A percentile compares a stretch with the other conserved stretches of the same genome.
Conservation (phyloP, 1,284 basidiomycete species). For the Volvariella surrecta region DNA sequence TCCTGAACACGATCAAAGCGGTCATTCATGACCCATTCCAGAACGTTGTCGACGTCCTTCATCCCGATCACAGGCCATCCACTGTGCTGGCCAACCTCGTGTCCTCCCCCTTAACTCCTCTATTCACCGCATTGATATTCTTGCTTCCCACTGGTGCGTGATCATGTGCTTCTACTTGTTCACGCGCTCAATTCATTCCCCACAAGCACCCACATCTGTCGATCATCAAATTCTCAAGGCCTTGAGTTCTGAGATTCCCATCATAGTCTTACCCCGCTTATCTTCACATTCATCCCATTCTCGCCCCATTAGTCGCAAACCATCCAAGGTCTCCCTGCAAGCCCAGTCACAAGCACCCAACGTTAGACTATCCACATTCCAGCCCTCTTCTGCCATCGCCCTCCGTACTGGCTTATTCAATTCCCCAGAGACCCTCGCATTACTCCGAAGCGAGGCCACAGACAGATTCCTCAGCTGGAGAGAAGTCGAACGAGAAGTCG, state of each 20-base stretch:
- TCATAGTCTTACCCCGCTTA: constrained; percentile 42
- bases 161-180: neutral
- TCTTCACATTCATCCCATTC: constrained; percentile 12
- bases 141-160: constrained; percentile 38
- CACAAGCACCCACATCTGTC: constrained; percentile 20
- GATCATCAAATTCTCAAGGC: constrained; percentile 42
- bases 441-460: constrained; percentile 51
- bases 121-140: constrained; percentile 52
- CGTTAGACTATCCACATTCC: constrained; percentile 41
- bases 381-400: constrained; percentile 36
- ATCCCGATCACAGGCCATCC: constrained; percentile 40
- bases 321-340: constrained; percentile 7
- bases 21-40: constrained; percentile 51
- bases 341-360: constrained; percentile 6
- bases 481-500: constrained; percentile 49
- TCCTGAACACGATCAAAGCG: constrained; percentile 27
- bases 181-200: neutral
- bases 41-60: constrained; percentile 38
- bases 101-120: constrained; percentile 40
- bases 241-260: constrained; percentile 46
- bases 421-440: constrained; percentile 45
- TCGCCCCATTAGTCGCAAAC: constrained; percentile 1
- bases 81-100: constrained; percentile 41
- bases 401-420: constrained; percentile 54
- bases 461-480: constrained; percentile 67